Conservation (phyloP, 2,329 filamentous ascomycete species). For the Pyricularia grisea region DNA sequence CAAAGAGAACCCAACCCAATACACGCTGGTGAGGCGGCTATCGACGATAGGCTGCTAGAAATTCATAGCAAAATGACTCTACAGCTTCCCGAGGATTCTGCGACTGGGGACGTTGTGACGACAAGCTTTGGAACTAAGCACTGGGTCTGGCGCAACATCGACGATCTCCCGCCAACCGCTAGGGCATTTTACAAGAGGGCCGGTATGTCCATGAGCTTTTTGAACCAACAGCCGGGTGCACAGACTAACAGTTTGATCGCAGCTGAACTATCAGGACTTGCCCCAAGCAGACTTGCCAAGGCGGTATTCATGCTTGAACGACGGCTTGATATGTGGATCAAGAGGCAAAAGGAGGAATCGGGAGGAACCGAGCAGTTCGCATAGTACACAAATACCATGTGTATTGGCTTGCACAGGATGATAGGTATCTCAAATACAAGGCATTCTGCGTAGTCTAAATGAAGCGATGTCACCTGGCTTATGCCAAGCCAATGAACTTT, state of each 20-base stretch:
- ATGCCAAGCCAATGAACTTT: no score
- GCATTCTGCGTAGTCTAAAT: not conserved
- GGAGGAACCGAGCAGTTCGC: not conserved
- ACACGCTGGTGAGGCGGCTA: not conserved
- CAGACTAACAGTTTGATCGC: not conserved
- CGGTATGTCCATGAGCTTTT: conserved; percentile 15
- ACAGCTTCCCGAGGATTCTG: not conserved
- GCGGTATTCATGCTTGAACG: conserved; percentile 27
- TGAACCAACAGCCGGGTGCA: not conserved
- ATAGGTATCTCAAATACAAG: not conserved
- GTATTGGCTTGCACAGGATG: not conserved
- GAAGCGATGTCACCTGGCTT: not conserved
- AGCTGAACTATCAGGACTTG: conserved; percentile 23
- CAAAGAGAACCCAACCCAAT: not conserved
- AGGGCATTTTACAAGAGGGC: conserved; percentile 31
- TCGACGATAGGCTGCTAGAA: conserved; percentile 13
- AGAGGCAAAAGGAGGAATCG: not conserved
- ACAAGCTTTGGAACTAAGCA: conserved; percentile 12
- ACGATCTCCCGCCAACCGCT: conserved; percentile 30
- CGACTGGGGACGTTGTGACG: not conserved
- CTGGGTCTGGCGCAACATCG: conserved; percentile 23
- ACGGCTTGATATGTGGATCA: conserved; percentile 23
- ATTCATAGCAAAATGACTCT: conserved; percentile 15
- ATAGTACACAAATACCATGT: not conserved
- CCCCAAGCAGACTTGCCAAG: conserved; percentile 22